Evolutionary conservation across 371 early-diverging fungal genomes (phyloP).

Genomic region (Mortierella sp.): DNA sequence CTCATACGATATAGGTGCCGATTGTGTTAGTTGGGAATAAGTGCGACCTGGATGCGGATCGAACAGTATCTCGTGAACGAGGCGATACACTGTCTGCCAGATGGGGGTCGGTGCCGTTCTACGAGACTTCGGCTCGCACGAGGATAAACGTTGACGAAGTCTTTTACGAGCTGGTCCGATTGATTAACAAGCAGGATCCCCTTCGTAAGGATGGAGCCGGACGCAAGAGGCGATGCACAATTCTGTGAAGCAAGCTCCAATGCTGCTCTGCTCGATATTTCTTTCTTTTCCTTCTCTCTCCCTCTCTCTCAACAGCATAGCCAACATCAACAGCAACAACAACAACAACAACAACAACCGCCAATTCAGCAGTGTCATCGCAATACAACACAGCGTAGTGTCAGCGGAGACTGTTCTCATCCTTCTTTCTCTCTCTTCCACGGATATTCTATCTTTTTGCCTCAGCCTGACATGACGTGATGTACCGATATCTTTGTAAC

Average conservation of each 20-base stretch:
- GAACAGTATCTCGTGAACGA: constrained; percentile 76
- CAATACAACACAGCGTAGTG: too few relatives aligned
- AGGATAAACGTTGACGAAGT: constrained; percentile 87
- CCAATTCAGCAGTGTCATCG: not conserved
- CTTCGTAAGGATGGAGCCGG: constrained; percentile 3
- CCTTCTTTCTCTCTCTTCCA: not conserved
- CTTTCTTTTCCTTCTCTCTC: too few relatives aligned
- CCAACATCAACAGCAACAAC: constrained; percentile 3
- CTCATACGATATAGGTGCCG: constrained; percentile 68
- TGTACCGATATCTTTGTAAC: too few relatives aligned
- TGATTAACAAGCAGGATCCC: constrained; percentile 62
- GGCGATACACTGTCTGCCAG: constrained; percentile 70
- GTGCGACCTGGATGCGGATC: constrained; percentile 84
- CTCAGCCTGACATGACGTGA: too few relatives aligned
- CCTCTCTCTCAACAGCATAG: too few relatives aligned
- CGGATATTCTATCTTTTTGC: not conserved
- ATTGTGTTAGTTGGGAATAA: constrained; percentile 90
- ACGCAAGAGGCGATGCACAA: constrained; percentile 19
- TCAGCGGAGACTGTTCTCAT: too few relatives aligned
- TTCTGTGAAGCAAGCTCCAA: constrained; percentile 8
- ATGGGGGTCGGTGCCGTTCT: constrained; percentile 81
- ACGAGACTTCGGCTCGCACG: constrained; percentile 87
- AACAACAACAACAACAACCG: not conserved
- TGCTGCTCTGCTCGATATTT: too few relatives aligned
- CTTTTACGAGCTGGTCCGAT: constrained; percentile 70